These are phyloP conservation scores for Kwoniella europaea DNA, from an alignment of 768 basidiomycete genomes.

Conservation along the genomic window DNA sequence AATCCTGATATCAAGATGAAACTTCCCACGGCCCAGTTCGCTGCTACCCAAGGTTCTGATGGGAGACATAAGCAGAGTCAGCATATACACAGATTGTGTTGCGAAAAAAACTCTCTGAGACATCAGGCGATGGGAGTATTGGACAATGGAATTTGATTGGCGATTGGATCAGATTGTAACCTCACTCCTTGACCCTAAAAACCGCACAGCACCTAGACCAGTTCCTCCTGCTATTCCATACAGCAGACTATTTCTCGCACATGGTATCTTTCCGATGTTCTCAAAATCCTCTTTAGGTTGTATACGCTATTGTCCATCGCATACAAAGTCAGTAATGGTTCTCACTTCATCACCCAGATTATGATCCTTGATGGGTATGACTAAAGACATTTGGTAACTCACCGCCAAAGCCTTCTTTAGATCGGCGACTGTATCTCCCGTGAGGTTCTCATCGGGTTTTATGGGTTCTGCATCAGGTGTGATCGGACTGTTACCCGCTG, in stretches of 20 bases:
- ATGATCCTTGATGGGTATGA: not conserved
- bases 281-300: slow-evolving; percentile 42
- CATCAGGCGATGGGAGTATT: too few species aligned
- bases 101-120: not conserved
- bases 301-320: slow-evolving; percentile 32
- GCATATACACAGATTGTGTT: not conserved
- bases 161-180: not conserved
- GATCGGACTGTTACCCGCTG: slow-evolving; percentile 46
- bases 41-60: slow-evolving; percentile 31
- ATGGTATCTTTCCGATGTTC: slow-evolving; percentile 55
- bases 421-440: slow-evolving; percentile 47
- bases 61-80: not conserved
- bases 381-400: slow-evolving; percentile 5
- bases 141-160: too few species aligned
- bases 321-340: too few species aligned
- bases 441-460: slow-evolving; percentile 30
- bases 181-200: slow-evolving; percentile 50
- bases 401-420: slow-evolving; percentile 44
- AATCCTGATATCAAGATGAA: slow-evolving; percentile 48
- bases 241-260: slow-evolving; percentile 50
- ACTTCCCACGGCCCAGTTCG: slow-evolving; percentile 54
- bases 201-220: slow-evolving; percentile 52
- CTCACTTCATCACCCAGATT: too few species aligned
- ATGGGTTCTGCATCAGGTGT: slow-evolving; percentile 24
- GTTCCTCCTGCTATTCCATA: slow-evolving; percentile 55